Conservation (phyloP, 1,284 basidiomycete genomes). For the Sporisorium sorghi region DNA sequence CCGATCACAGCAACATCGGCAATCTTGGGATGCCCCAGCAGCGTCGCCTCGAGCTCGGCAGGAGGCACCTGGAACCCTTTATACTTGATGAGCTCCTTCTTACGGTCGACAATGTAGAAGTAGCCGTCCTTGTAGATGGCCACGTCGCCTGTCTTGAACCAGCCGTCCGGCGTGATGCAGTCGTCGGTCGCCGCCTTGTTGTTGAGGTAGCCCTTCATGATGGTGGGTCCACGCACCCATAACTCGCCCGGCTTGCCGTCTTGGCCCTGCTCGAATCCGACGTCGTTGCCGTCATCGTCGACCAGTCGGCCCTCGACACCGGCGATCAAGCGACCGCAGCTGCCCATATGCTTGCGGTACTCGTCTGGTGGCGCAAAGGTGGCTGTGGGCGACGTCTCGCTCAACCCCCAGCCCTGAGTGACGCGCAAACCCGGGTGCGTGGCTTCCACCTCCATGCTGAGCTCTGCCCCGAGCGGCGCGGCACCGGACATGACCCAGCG, state of each 20-base stretch:
- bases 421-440: constrained; percentile 71
- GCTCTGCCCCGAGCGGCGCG: constrained; percentile 79
- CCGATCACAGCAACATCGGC: constrained; percentile 54
- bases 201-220: constrained; percentile 60
- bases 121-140: constrained; percentile 54
- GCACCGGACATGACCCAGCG: constrained; percentile 79
- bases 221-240: constrained; percentile 40
- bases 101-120: constrained; percentile 62
- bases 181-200: constrained; percentile 48
- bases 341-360: constrained; percentile 56
- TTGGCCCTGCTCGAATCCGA: constrained; percentile 71
- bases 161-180: constrained; percentile 57
- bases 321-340: constrained; percentile 78
- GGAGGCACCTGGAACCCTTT: constrained; percentile 64
- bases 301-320: constrained; percentile 83
- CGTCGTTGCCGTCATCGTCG: constrained; percentile 70
- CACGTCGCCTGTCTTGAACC: constrained; percentile 60
- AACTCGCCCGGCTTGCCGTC: constrained; percentile 69
- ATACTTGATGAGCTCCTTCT: constrained; percentile 63
- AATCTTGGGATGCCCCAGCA: constrained; percentile 51
- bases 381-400: constrained; percentile 78
- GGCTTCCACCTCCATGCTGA: constrained; percentile 75
- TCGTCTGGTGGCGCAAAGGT: constrained; percentile 62
- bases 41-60: constrained; percentile 53
- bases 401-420: constrained; percentile 77